Base-by-base conservation (phyloP, 2,329 filamentous ascomycete species). In the Pseudogymnoascus sp. region DNA sequence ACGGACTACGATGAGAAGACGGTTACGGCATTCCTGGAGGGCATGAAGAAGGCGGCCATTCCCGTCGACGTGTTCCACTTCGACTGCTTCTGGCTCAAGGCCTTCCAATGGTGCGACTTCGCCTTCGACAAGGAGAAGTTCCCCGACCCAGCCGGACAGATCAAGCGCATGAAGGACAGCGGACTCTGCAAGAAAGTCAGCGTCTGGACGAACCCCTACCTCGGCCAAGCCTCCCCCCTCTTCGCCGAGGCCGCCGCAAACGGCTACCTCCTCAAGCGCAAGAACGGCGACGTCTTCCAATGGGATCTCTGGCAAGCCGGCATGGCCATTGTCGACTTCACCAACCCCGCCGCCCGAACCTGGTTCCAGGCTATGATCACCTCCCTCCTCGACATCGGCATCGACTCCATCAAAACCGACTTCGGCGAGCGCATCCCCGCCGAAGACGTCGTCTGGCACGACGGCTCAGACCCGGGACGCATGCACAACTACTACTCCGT, bases 401-500 rank as follows among this genome's bases (percentile, higher is more conserved):
- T 87, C 28, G 83, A 87, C 71, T 78, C 78, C 16, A 84, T 87
- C 77, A 87, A 87, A 69, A 86, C 84, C 1, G 84, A 87, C 70
- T 87, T 87, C 66, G 84, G 83, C 23, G 84, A 87, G 69, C 77
- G 84, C 14, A 86, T 87, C 46, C 84, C 84, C 0, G 79, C 78
- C 10, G 76, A 78, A 38, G 80, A 82, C 63, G 78, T 85, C 1
- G 73, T 79, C 59, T 87, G 83, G 77, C 76, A 80, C 65, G 81
- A 86, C 65, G 70, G 75, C 36, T 78, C 75, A 14, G 79, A 85
- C 67, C 80, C 84, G 2, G 76, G 70, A 36, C 79, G 81, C 59
- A 87, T 87, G 84, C 84, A 87, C 73, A 87, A 87, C 70, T 87
- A 81, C 74, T 87, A 86, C 69, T 77, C 84, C 0, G 83, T 84